phyloP scores from a whole-genome alignment of 2,329 filamentous ascomycete species.

The Penicillium freii region DNA sequence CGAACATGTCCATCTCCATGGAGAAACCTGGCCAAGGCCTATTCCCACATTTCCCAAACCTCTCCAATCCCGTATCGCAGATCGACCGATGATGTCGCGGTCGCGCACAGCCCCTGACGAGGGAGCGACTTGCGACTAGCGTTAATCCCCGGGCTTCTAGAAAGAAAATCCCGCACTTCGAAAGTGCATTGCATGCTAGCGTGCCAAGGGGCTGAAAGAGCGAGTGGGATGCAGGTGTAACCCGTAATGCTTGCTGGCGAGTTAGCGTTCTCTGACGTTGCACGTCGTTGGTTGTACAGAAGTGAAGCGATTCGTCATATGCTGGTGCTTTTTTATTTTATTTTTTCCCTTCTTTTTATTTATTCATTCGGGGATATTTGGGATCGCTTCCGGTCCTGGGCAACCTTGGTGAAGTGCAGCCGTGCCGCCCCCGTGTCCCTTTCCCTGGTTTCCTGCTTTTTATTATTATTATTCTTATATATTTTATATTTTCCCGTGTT shows the following conservation, averaged over 20 bases:
- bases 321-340: background rate
- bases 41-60: background rate
- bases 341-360: background rate
- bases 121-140: background rate
- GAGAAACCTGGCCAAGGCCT: background rate
- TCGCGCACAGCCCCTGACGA: constrained; percentile 15
- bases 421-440: background rate
- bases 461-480: background rate
- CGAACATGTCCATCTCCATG: background rate
- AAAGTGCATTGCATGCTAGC: background rate
- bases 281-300: background rate
- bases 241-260: background rate
- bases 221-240: background rate
- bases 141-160: constrained; percentile 14
- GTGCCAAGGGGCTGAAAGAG: constrained; percentile 7
- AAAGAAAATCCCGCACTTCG: constrained; percentile 22
- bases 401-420: background rate
- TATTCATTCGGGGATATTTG: background rate
- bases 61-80: constrained; percentile 5
- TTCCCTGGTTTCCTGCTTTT: background rate
- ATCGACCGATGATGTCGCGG: constrained; percentile 9
- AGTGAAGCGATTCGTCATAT: constrained; percentile 2
- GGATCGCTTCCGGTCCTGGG: background rate
- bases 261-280: constrained; percentile 1
- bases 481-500: background rate